A percentile compares a stretch with the other conserved stretches of the same genome.
Conservation (phyloP, 768 basidiomycete genomes). For the Cystobasidiopsis lactophilus region DNA sequence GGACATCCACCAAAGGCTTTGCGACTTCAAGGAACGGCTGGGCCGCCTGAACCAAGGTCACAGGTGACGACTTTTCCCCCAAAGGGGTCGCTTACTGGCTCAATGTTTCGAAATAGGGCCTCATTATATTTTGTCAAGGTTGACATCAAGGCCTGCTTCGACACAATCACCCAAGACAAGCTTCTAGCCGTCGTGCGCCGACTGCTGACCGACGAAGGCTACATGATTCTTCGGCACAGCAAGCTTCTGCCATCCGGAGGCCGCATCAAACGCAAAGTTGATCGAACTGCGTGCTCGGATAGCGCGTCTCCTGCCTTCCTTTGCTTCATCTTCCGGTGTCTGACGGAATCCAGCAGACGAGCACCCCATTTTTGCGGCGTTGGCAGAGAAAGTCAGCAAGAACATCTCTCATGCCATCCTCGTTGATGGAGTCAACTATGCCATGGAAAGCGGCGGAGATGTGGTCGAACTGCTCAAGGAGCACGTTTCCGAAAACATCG, state of each 20-base stretch:
- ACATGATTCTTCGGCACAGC: constrained; percentile 48
- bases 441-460: constrained; percentile 33
- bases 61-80: constrained; percentile 31
- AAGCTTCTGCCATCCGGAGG: constrained; percentile 39
- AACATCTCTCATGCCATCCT: constrained; percentile 55
- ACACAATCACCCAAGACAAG: constrained; percentile 76
- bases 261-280: not conserved
- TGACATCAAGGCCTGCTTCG: constrained; percentile 89
- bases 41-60: constrained; percentile 25
- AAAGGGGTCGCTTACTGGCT: no score
- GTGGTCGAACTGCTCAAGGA: constrained; percentile 57
- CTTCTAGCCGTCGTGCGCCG: constrained; percentile 51
- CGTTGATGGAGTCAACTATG: constrained; percentile 48
- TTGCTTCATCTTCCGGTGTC: not conserved
- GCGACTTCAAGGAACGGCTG: constrained; percentile 37
- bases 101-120: constrained; percentile 35
- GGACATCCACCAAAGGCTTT: constrained; percentile 56
- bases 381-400: constrained; percentile 45
- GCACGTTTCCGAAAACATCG: constrained; percentile 78
- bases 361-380: constrained; percentile 45
- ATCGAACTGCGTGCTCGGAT: constrained; percentile 35
- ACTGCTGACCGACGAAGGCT: constrained; percentile 52
- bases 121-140: constrained; percentile 87
- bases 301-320: constrained; percentile 27
- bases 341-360: constrained; percentile 34